Evolutionary conservation across 1,284 basidiomycete genomes (phyloP).

Genomic region (Heterobasidion occidentale): DNA sequence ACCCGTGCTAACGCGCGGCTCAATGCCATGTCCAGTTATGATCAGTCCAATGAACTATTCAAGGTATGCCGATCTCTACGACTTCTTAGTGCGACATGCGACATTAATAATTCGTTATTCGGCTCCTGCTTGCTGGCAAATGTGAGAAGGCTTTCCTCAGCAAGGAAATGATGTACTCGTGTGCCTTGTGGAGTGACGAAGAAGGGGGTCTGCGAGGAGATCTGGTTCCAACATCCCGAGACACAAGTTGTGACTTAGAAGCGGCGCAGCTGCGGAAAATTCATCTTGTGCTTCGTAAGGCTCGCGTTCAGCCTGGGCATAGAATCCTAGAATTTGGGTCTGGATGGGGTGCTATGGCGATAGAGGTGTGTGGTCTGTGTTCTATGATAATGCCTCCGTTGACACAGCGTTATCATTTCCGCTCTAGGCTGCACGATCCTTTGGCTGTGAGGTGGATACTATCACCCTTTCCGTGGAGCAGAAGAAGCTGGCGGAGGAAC

Average conservation of each 20-base stretch:
- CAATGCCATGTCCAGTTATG: conserved; percentile 86
- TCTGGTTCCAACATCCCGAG: conserved; percentile 18
- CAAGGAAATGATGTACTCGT: conserved; percentile 91
- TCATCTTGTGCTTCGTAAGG: conserved; percentile 67
- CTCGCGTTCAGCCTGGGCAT: conserved; percentile 70
- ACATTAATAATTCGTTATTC: background rate
- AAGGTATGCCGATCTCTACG: conserved; percentile 35
- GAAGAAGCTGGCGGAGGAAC: conserved; percentile 78
- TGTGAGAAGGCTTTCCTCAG: conserved; percentile 64
- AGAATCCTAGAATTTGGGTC: conserved; percentile 87
- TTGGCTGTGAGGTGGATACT: conserved; percentile 80
- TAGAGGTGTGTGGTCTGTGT: conserved; percentile 51
- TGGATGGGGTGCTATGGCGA: conserved; percentile 88
- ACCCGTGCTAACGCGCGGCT: conserved; percentile 69
- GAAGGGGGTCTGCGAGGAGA: conserved; percentile 71
- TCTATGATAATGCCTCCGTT: background rate
- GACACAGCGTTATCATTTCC: background rate
- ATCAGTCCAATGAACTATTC: conserved; percentile 80
- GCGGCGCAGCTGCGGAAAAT: conserved; percentile 79
- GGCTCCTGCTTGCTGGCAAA: background rate
- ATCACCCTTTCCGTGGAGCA: conserved; percentile 84
- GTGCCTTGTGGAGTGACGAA: conserved; percentile 68
- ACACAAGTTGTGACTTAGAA: conserved; percentile 64
- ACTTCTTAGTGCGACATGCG: conserved; percentile 12
- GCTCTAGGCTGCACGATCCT: conserved; percentile 54